Percentiles rank a stretch among this genome's conserved stretches.
Evolutionary conservation across 768 basidiomycete genomes (phyloP).

Genomic region (Mycena galopus): DNA sequence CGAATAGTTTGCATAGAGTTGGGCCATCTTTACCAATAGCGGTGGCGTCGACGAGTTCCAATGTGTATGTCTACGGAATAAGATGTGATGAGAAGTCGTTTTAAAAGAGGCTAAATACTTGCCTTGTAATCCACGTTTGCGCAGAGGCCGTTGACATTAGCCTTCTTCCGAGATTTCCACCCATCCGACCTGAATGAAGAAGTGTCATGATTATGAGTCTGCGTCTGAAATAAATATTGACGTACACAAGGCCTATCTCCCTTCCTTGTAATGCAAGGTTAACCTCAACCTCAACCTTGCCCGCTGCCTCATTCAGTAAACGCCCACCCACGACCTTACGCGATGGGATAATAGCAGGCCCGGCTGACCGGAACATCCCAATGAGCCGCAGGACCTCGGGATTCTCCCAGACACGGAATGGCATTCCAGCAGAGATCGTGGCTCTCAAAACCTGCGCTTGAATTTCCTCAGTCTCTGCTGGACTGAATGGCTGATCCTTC

Average conservation of each 20-base stretch:
- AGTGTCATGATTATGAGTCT: not conserved
- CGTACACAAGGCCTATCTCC: not conserved
- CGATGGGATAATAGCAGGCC: not conserved
- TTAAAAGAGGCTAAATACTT: not conserved
- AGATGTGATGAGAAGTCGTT: not conserved
- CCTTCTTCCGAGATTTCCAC: not conserved
- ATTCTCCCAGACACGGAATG: not conserved
- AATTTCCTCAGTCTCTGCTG: not conserved
- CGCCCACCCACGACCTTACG: not conserved
- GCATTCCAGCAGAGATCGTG: not conserved
- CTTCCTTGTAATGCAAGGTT: not conserved
- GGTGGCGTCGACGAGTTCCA: not conserved
- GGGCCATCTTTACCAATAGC: not conserved
- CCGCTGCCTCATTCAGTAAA: not conserved
- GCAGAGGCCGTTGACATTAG: not conserved
- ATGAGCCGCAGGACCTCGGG: not conserved
- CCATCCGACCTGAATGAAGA: not conserved
- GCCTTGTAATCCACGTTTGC: not conserved
- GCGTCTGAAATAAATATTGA: not conserved
- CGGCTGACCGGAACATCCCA: not conserved
- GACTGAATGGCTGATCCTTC: not conserved
- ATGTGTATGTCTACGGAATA: not conserved
- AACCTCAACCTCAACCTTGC: not conserved
- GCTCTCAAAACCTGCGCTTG: not conserved
- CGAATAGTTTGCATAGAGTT: not conserved